Base-by-base conservation (phyloP, 2,329 filamentous ascomycete genomes). In the Tolypocladium tropicale region DNA sequence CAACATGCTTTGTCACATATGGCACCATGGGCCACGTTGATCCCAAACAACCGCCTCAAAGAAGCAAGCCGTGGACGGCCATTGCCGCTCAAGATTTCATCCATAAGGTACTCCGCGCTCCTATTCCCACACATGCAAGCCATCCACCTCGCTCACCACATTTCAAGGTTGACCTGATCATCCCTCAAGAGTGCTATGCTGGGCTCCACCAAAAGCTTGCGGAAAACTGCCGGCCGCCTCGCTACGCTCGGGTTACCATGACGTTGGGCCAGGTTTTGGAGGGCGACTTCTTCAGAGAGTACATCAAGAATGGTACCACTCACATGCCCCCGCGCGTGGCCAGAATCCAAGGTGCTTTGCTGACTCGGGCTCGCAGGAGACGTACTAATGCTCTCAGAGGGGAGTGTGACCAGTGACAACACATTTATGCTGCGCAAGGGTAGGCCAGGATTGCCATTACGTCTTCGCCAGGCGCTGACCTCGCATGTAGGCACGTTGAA, bases 321-420 rank as follows among this genome's bases (percentile, higher is more conserved):
- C 18, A 49, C 14, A 30, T 10, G 11, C 16, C 46, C 7, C 3
- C 21, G 18, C 10, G 18, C 10, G 30, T 32, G 10, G 30, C n/a
- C 18, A 7, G 11, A 33, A 21, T 23, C 67, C 6, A 16, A 21
- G 0, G 16, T 10, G 12, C 18, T 11, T 6, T 53, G 23, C 21
- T 25, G 18, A 28, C 53, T 14, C 4, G n/a, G 9, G 23, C 4
- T 33, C 5, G 2, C 57, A 91, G 90, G 90, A 6, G 85, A 90
- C 66, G 75, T 95, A 52, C 70, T 89, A 62, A 89, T 97, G 87
- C 78, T 96, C 2, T 96, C 92, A 0, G 82, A 92, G 68, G 91
- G 90, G 14, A 80, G 80, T 34, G 75, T 80, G 9, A 85, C 83
- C 2, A 78, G 85, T 2, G 87, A 92, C 64, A 89, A 88, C 62